phyloP scores from a whole-genome alignment of 805 yeast genomes.

The Saccharomycopsis lassenensis region DNA sequence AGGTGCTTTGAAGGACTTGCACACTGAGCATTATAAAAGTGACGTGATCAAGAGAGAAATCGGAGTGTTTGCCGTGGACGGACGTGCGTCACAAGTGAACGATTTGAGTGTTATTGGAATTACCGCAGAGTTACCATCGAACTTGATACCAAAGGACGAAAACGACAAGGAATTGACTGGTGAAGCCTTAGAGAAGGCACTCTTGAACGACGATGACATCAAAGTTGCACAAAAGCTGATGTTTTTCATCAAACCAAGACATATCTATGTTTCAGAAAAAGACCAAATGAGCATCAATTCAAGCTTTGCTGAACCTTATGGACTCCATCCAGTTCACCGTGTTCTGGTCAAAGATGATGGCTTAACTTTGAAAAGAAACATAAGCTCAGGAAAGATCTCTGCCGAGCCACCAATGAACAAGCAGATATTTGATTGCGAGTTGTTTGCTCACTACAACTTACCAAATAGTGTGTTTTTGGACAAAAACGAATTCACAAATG shows the following conservation, averaged over 20 bases:
- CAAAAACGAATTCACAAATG: conserved; percentile 26
- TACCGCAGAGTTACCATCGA: conserved; percentile 13
- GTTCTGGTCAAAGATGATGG: conserved; percentile 5
- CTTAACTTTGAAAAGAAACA: neutral
- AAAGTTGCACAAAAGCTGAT: conserved; percentile 16
- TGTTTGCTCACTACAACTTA: conserved; percentile 28
- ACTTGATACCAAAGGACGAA: neutral
- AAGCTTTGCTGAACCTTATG: conserved; percentile 7
- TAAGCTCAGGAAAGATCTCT: conserved; percentile 3
- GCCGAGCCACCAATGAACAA: conserved; percentile 17
- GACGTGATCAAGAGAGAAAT: conserved; percentile 7
- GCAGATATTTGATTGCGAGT: conserved; percentile 23
- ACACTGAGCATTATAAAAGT: neutral
- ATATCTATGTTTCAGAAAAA: conserved; percentile 4
- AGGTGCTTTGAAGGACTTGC: conserved; percentile 5
- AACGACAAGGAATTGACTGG: conserved; percentile 1
- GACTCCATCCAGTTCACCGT: conserved; percentile 16
- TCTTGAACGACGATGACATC: conserved; percentile 11
- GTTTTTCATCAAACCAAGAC: conserved; percentile 16
- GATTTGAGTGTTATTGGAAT: conserved; percentile 16
- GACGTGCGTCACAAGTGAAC: conserved; percentile 9
- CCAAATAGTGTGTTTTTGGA: conserved; percentile 31
- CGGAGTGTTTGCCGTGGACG: conserved; percentile 16
- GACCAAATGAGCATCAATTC: conserved; percentile 1
- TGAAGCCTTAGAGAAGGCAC: neutral